Evolutionary conservation across 768 basidiomycete species (phyloP), one percentile per base, ranked within the genome.

Genomic region (Peribolospora baueri): DNA sequence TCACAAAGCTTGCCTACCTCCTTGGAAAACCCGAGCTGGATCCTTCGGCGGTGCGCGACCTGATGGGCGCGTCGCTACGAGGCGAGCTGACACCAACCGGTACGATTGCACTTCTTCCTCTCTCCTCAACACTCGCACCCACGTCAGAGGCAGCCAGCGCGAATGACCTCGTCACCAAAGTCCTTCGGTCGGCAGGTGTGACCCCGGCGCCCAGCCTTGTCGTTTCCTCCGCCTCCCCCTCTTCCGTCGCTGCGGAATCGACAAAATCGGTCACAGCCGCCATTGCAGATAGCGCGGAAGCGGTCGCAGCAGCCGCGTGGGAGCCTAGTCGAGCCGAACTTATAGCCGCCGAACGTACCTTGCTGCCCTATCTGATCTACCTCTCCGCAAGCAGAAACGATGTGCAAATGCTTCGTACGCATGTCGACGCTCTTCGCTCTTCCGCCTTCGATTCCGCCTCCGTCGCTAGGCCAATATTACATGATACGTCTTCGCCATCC

Each of bases 1-100:
- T 93, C 14, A 74, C 85, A 10, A 95, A 95, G 69, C 73, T 95
- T 11, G 75, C 81, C 49, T 95, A 93, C 64, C 75, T 95, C 10
- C 73, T 93, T 42, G 84, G 84, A 5, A 91, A 93, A 65, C 72
- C 80, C 0, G 82, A 85, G 62, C 74, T 91, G 5, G 72, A 75
- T 0, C 63, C 71, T 3, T 65, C 70, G 14, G 76, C 85, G 68
- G 75, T 95, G 48, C 78, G 85, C 54, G 70, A 76, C 46, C 73
- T 91, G 25, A 75, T 93, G 55, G 70, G 76, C 9, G 77, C 74
- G 42, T 81, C 90, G 3, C 72, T 93, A 8, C 84, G 88, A 5
- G 88, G 88, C 49, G 88, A 95, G 67, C 77, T 95, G 46, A 86
- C 82, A 0, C 72, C 36, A 64, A 72, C 37, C 63, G 71, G 10